Conservation (phyloP, 2,329 filamentous ascomycete genomes). For the Gaeumannomyces sp. region DNA sequence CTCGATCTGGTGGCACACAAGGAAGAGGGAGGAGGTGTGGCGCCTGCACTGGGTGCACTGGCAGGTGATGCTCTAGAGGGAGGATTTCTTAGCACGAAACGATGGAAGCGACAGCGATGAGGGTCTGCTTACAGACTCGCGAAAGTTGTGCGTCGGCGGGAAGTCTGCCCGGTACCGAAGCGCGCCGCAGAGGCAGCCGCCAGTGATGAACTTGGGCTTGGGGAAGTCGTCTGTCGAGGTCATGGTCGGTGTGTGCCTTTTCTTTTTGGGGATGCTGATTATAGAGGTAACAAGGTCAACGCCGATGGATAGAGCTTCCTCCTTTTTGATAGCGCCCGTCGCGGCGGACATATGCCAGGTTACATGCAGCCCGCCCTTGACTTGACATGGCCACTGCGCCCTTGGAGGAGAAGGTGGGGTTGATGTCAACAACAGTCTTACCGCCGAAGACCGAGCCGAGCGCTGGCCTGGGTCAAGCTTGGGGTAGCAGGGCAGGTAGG, state of each 20-base stretch:
- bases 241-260: conserved; percentile 12
- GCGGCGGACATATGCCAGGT: not conserved
- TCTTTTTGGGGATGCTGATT: not conserved
- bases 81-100: not conserved
- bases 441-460: not conserved
- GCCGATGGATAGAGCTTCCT: too few species aligned
- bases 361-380: not conserved
- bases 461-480: too few species aligned
- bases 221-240: conserved; percentile 19
- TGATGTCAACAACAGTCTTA: not conserved
- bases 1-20: conserved; percentile 31
- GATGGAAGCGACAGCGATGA: conserved; percentile 1
- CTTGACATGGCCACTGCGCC: not conserved
- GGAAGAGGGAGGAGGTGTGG: conserved; percentile 40
- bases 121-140: conserved; percentile 28
- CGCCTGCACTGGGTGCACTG: conserved; percentile 52
- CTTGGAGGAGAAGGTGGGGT: not conserved
- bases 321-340: too few species aligned
- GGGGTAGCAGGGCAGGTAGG: too few species aligned
- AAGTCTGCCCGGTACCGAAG: conserved; percentile 44
- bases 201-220: conserved; percentile 33
- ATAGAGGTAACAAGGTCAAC: too few species aligned
- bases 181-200: conserved; percentile 45
- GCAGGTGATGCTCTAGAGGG: conserved; percentile 37
- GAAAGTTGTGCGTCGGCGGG: conserved; percentile 37